Evolutionary conservation across 805 yeast genomes (phyloP).

Genomic region (Teunomyces kruisii): DNA sequence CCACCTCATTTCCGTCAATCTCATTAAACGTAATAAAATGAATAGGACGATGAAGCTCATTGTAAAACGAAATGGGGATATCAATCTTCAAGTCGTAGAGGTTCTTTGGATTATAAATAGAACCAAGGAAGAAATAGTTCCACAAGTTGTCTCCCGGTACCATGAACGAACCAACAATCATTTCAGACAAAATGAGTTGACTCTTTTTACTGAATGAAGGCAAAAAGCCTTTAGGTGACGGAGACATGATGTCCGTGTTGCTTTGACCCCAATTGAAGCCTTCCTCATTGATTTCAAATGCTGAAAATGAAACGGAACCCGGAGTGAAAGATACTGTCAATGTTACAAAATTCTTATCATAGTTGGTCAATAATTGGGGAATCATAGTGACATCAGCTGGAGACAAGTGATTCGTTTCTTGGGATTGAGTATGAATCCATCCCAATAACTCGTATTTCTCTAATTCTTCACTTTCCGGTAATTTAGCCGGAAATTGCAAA

Average conservation of each 20-base stretch:
- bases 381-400: conserved; percentile 72
- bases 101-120: conserved; percentile 69
- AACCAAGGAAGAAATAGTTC: conserved; percentile 90
- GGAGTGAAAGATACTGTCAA: conserved; percentile 72
- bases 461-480: conserved; percentile 40
- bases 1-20: conserved; percentile 56
- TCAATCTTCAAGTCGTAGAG: conserved; percentile 68
- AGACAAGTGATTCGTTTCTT: conserved; percentile 60
- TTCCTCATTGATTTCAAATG: conserved; percentile 55
- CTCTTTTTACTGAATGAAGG: conserved; percentile 57
- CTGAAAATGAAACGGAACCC: conserved; percentile 79
- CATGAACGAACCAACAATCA: conserved; percentile 75
- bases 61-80: conserved; percentile 78
- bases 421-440: conserved; percentile 89
- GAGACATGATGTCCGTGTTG: conserved; percentile 55
- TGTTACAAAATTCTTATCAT: conserved; percentile 45
- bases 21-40: conserved; percentile 79
- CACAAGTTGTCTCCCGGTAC: conserved; percentile 85
- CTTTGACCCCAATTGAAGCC: conserved; percentile 79
- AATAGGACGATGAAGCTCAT: conserved; percentile 82
- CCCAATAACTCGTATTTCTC: conserved; percentile 75
- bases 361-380: conserved; percentile 39
- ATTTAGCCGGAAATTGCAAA: conserved; percentile 56
- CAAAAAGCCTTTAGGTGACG: conserved; percentile 66
- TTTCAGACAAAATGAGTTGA: conserved; percentile 73